Evolutionary conservation across 805 yeast species (phyloP), one percentile per base, ranked within the genome.

Genomic region (Candida adriatica): DNA sequence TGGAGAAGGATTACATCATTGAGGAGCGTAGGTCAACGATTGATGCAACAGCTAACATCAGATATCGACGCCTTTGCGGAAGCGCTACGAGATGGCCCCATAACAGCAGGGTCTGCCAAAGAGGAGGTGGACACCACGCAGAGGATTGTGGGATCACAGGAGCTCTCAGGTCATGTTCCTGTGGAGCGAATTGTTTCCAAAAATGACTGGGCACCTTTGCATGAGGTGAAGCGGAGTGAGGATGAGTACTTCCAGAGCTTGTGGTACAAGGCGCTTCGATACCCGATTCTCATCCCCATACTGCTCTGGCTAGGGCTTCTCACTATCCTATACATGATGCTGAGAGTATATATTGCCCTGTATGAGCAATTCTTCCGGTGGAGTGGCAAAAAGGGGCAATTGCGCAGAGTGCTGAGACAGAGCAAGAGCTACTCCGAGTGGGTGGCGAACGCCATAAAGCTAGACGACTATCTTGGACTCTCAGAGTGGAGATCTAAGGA

Each of bases 401-500:
- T 80, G 16, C 52, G 84, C 6, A 61, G 62, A 13, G 56, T 60
- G n/a, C 56, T 82, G 34, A 54, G 79, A 28, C 39, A 48, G 0
- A 67, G 84, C 0, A 48, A 46, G 13, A 65, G 58, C 17, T 82
- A 80, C 46, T 52, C 59, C 5, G 85, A 82, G 39, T 82, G 88
- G 82, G 57, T 69, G 5, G 49, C 51, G 11, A 70, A 70, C 43
- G 90, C 92, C 2, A 47, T 62, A 22, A 58, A 55, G 7, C 51
- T 82, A 28, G 92, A 82, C 48, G 55, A 64, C 20, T 68, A 59
- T 45, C 58, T 81, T 19, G 73, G 76, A 6, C 56, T 76, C n/a
- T 73, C 73, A 39, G 61, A 65, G 27, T 82, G 94, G 94, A 68
- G 72, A 27, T 46, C 56, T 7, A 74, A 73, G 38, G 77, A 79